Evolutionary conservation across 352 stramenopile genomes (phyloP), one percentile per base, ranked within the genome.

Genomic region (Pythium monospermum): DNA sequence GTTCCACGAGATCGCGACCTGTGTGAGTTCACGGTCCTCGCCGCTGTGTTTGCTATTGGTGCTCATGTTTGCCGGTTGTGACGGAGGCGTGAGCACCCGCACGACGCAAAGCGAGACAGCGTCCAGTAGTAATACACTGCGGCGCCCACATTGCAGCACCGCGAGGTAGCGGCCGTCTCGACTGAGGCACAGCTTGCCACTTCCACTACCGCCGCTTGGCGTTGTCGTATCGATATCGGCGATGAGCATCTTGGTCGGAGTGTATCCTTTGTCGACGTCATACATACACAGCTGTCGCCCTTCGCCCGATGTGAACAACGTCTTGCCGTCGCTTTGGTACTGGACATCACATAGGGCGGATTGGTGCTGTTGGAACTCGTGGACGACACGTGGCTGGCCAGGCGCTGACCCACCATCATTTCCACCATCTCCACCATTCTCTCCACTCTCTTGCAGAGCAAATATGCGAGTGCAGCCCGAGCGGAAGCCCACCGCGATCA

Each of bases 381-480:
- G 60, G 6, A 93, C 11, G 10, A 91, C 69, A 10, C 56, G 61
- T 27, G 52, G 52, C 19, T 61, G 44, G 13, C 43, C 28, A 25
- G 40, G 25, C 8, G 40, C 10, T 6, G 35, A n/a, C 12, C 5
- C 28, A 8, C 1, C n/a, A 3, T n/a, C n/a, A 15, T 12, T 27
- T 19, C 15, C 22, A 7, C 22, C 28, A 18, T 49, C 2, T 30
- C 26, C 3, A 6, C 33, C 35, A 28, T 19, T 6, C 37, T 11
- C 26, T 27, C 25, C 5, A 47, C 30, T 35, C 37, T 41, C 18
- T 53, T 32, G 45, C 2, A 96, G 68, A 31, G 91, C 70, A 37
- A 97, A 96, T 22, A 96, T 79, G 1, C 90, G 79, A n/a, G 88
- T 72, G 28, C 57, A 80, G 1, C 88, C 87, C 12, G 81, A 93